phyloP scores from a whole-genome alignment of 371 early-diverging fungal genomes.

The Rhizomucor pusillus region DNA sequence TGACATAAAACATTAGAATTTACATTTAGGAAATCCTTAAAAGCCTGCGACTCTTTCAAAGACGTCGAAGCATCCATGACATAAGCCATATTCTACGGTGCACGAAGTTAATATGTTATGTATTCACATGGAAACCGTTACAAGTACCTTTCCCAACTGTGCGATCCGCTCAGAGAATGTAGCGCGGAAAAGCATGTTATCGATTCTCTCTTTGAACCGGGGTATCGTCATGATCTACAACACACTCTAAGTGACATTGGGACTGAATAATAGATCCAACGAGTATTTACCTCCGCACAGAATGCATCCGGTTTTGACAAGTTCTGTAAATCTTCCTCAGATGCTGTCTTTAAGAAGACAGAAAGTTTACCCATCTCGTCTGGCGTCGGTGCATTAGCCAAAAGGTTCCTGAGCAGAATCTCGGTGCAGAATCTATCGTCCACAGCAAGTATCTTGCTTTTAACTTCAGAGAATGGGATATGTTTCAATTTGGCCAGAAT shows the following conservation, averaged over 20 bases:
- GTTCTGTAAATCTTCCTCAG: constrained; percentile 60
- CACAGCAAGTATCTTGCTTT: constrained; percentile 59
- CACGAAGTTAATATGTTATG: too few species aligned
- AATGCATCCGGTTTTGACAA: constrained; percentile 83
- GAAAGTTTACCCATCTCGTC: constrained; percentile 79
- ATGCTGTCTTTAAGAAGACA: constrained; percentile 58
- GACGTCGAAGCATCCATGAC: constrained; percentile 57
- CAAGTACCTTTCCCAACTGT: constrained; percentile 60
- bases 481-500: constrained; percentile 71
- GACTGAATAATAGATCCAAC: too few species aligned
- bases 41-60: constrained; percentile 50
- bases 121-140: not conserved
- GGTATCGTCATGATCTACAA: constrained; percentile 74
- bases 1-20: constrained; percentile 5
- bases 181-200: constrained; percentile 69
- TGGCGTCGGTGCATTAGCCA: constrained; percentile 64
- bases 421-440: constrained; percentile 71
- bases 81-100: constrained; percentile 41
- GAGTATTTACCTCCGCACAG: constrained; percentile 78
- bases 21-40: constrained; percentile 56
- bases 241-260: constrained; percentile 3
- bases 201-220: constrained; percentile 76
- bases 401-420: constrained; percentile 63
- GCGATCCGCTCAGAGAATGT: constrained; percentile 74
- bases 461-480: constrained; percentile 59